phyloP scores from a whole-genome alignment of 768 basidiomycete genomes.

The Trametes sanguinea region DNA sequence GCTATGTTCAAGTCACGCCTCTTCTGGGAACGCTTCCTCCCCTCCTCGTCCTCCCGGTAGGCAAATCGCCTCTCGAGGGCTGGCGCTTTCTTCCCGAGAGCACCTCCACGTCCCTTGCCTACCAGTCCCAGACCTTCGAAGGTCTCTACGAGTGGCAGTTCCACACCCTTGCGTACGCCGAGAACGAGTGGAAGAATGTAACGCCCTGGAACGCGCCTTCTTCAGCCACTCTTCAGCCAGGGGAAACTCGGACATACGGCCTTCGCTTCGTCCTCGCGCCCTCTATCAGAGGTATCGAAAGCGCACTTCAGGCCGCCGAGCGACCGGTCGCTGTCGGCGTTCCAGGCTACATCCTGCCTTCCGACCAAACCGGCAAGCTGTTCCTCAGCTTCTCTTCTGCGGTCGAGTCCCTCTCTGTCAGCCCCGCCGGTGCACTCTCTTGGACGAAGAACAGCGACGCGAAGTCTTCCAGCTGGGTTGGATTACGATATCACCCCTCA shows the following conservation, averaged over 20 bases:
- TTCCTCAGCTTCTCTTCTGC: conserved; percentile 49
- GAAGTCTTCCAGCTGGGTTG: conserved; percentile 44
- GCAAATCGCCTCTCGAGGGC: conserved; percentile 51
- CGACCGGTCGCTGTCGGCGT: conserved; percentile 54
- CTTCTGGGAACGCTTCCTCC: conserved; percentile 56
- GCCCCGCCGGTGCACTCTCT: conserved; percentile 48
- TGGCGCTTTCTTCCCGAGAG: conserved; percentile 59
- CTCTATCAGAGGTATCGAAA: conserved; percentile 52
- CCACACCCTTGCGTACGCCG: conserved; percentile 56
- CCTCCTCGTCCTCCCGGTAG: conserved; percentile 49
- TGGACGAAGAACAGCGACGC: conserved; percentile 49
- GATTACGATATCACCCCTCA: conserved; percentile 47
- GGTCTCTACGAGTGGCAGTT: conserved; percentile 62
- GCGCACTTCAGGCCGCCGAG: conserved; percentile 41
- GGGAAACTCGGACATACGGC: conserved; percentile 53
- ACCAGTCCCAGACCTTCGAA: conserved; percentile 63
- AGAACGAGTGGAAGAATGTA: conserved; percentile 53
- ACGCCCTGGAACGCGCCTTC: conserved; percentile 59
- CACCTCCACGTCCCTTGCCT: conserved; percentile 46
- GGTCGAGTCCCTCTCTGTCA: conserved; percentile 45
- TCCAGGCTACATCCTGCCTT: conserved; percentile 54
- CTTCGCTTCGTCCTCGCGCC: conserved; percentile 52
- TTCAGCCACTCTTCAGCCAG: conserved; percentile 47
- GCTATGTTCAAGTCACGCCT: conserved; percentile 53
- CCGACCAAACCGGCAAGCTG: conserved; percentile 51